A percentile compares a stretch with the other conserved stretches of the same genome.
These are phyloP conservation scores for Kingdonia uniflora DNA, from an alignment of 164 flowering plant genomes.

Conservation along the genomic window DNA sequence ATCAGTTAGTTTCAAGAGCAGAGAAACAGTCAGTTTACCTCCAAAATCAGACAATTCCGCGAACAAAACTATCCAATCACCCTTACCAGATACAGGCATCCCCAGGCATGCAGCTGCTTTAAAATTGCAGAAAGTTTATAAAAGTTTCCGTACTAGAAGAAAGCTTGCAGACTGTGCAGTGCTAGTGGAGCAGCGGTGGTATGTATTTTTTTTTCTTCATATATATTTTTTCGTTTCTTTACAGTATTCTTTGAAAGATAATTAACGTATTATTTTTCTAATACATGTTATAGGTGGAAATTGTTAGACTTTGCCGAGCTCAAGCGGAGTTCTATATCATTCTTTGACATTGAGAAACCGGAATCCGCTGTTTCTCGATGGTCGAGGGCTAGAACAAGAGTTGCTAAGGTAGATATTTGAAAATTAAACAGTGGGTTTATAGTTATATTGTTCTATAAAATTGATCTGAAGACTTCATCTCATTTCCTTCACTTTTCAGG, in stretches of 20 bases:
- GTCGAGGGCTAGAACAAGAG: conserved; percentile 84
- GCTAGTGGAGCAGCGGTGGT: conserved; percentile 82
- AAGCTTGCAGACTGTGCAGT: conserved; percentile 95
- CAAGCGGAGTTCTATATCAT: conserved; percentile 74
- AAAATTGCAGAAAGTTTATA: conserved; percentile 89
- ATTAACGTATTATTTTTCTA: background rate
- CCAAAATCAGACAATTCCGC: conserved; percentile 11
- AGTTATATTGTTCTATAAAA: background rate
- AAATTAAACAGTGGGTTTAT: background rate
- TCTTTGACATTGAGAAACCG: conserved; percentile 65
- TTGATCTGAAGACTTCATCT: background rate
- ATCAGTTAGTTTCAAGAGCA: conserved; percentile 10
- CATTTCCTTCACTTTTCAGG: conserved; percentile 31
- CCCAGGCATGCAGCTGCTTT: conserved; percentile 75
- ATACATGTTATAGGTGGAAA: conserved; percentile 22
- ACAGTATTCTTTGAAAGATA: background rate
- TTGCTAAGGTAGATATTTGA: conserved; percentile 57
- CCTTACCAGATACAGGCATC: conserved; percentile 18
- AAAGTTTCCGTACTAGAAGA: conserved; percentile 84
- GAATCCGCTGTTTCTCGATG: conserved; percentile 79
- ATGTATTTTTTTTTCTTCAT: conserved; percentile 8
- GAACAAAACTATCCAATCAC: conserved; percentile 10
- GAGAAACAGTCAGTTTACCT: conserved; percentile 7
- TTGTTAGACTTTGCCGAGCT: conserved; percentile 80
- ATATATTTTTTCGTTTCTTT: background rate